Conservation (phyloP, 225 moss, liverwort and hornwort genomes). For the Thuidium tamariscinum region DNA sequence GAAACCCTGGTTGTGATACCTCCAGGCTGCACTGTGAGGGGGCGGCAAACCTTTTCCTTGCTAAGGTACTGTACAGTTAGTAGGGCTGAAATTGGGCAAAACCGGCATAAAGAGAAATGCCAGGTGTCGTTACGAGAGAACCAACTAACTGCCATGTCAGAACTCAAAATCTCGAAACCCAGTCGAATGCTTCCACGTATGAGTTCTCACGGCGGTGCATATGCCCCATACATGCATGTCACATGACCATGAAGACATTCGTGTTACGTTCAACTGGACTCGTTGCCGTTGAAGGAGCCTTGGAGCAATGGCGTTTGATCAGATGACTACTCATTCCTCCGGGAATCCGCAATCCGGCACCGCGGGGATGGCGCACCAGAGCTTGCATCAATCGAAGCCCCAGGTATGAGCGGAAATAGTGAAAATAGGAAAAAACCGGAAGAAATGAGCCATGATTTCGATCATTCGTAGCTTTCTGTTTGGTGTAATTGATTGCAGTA, state of each 20-base stretch:
- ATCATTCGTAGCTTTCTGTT: background rate
- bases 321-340: background rate
- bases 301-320: conserved; percentile 2
- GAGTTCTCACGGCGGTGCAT: background rate
- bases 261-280: background rate
- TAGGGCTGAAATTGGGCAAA: background rate
- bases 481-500: background rate
- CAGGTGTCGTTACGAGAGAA: background rate
- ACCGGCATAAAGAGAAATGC: background rate
- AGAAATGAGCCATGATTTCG: background rate
- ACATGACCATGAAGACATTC: background rate
- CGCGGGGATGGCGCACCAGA: conserved; percentile 2
- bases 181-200: background rate
- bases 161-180: background rate
- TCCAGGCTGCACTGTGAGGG: background rate
- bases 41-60: background rate
- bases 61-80: background rate
- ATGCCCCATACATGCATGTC: background rate
- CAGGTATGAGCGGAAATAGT: background rate
- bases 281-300: background rate
- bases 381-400: background rate
- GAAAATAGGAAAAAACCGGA: background rate
- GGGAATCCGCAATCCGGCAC: background rate
- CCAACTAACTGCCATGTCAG: background rate
- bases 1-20: background rate